phyloP scores from a whole-genome alignment of 352 stramenopile species.

The Pythium sukuiense region DNA sequence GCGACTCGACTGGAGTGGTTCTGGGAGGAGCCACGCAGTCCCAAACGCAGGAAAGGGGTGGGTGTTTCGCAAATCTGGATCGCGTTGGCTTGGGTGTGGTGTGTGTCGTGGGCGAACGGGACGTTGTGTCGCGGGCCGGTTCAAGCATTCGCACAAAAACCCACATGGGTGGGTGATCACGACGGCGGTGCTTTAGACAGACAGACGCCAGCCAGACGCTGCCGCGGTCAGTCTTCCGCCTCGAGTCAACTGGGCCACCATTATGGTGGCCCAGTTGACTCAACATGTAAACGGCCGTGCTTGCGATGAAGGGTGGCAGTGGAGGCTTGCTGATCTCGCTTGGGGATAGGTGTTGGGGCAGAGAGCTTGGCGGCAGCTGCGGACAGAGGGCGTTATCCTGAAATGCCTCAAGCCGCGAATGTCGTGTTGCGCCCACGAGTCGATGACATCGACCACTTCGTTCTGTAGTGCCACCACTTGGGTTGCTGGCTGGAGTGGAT shows the following conservation, averaged over 20 bases:
- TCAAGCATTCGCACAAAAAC: not conserved
- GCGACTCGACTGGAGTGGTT: not conserved
- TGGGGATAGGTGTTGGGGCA: not conserved
- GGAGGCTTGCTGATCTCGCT: not conserved
- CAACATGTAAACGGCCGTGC: not conserved
- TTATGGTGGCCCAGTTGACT: too few species aligned
- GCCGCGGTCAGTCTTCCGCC: not conserved
- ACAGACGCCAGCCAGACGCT: not conserved
- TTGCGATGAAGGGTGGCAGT: not conserved
- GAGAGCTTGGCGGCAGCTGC: not conserved
- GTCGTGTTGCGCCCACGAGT: too few species aligned
- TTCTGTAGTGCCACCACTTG: too few species aligned
- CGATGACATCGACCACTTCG: too few species aligned
- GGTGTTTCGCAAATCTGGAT: not conserved
- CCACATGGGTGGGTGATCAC: not conserved
- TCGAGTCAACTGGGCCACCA: not conserved
- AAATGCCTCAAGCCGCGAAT: too few species aligned
- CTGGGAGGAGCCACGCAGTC: not conserved
- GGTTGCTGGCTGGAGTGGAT: too few species aligned
- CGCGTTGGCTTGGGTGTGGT: not conserved
- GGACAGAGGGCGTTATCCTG: not conserved
- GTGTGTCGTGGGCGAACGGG: constrained; percentile 1
- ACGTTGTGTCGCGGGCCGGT: constrained; percentile 1
- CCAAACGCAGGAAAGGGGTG: not conserved
- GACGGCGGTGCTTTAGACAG: not conserved